phyloP scores from a whole-genome alignment of 805 yeast genomes.

The Millerago galiae region DNA sequence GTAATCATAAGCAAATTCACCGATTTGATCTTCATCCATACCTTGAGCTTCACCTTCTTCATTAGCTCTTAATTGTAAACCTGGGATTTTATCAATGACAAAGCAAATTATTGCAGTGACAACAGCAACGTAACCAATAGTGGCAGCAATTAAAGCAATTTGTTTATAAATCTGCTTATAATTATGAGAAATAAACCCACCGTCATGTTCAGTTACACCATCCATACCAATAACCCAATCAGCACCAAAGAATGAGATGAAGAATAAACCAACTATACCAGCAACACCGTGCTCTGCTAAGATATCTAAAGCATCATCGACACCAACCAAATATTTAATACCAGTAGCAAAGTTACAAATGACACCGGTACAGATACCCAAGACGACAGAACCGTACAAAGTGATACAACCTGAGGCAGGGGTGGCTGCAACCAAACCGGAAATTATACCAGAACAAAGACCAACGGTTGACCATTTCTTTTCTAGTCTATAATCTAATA shows the following conservation, averaged over 20 bases:
- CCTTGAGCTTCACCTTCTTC: constrained; percentile 85
- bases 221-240: constrained; percentile 88
- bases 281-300: constrained; percentile 99
- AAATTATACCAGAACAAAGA: constrained; percentile 89
- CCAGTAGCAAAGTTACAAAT: constrained; percentile 89
- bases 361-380: constrained; percentile 75
- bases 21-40: constrained; percentile 93
- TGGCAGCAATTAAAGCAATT: constrained; percentile 73
- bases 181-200: constrained; percentile 91
- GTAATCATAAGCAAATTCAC: constrained; percentile 99
- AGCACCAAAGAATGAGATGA: constrained; percentile 84
- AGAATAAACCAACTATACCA: constrained; percentile 84
- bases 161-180: constrained; percentile 90
- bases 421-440: constrained; percentile 95
- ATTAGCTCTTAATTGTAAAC: constrained; percentile 68
- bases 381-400: constrained; percentile 80
- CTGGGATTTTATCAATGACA: constrained; percentile 65
- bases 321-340: constrained; percentile 68
- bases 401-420: constrained; percentile 92
- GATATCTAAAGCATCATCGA: constrained; percentile 91
- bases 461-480: constrained; percentile 94
- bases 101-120: constrained; percentile 75
- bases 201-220: constrained; percentile 73
- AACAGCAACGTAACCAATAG: constrained; percentile 64
- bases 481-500: constrained; percentile 82